phyloP scores from a whole-genome alignment of 129 eudicot species.

The Escallonia herrerae region DNA sequence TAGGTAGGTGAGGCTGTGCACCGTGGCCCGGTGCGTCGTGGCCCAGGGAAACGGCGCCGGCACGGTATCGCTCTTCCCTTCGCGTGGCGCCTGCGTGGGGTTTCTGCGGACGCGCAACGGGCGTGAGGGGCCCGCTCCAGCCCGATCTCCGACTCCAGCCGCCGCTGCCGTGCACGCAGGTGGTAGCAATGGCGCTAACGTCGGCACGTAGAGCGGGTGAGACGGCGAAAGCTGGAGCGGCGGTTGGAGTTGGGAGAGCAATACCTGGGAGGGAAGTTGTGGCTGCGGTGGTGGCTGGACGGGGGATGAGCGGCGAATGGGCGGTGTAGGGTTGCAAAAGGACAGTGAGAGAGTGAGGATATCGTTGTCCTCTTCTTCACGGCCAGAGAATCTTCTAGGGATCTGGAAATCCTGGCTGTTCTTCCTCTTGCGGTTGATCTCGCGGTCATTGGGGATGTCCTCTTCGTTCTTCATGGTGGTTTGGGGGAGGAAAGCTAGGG shows the following conservation, averaged over 20 bases:
- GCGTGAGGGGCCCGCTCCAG: slow-evolving; percentile 14
- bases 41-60: slow-evolving; percentile 54
- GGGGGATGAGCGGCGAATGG: neutral
- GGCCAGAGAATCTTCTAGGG: neutral
- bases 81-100: slow-evolving; percentile 21
- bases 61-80: slow-evolving; percentile 17
- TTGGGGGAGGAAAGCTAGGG: neutral
- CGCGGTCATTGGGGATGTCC: slow-evolving; percentile 9
- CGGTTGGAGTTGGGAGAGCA: neutral
- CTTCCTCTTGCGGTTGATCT: slow-evolving; percentile 17
- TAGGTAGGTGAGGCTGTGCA: slow-evolving; percentile 27
- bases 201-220: slow-evolving; percentile 5
- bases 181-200: neutral
- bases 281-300: slow-evolving; percentile 7
- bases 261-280: neutral
- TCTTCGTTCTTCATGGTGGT: neutral
- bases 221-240: neutral
- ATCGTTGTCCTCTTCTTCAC: neutral
- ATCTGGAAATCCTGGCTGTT: neutral
- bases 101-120: slow-evolving; percentile 29
- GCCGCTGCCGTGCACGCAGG: neutral
- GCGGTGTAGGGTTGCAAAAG: neutral
- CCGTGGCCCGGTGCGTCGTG: slow-evolving; percentile 30
- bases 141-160: neutral
- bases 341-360: slow-evolving; percentile 7